Conservation (phyloP, 495 filamentous ascomycete species). For the Neurospora africana region DNA sequence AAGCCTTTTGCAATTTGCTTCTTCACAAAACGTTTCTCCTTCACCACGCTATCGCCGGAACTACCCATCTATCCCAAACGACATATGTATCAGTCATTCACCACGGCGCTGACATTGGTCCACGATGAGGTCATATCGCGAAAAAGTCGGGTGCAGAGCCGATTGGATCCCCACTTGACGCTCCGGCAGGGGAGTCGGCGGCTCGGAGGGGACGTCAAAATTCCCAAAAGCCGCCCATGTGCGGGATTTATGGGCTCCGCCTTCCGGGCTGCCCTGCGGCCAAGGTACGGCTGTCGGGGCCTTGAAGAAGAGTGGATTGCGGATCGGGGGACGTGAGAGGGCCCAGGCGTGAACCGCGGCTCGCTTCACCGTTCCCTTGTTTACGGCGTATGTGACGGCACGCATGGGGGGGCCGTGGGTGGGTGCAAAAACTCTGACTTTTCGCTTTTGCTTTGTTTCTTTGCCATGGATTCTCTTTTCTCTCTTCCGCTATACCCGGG, state of each 20-base stretch:
- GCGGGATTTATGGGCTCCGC: neutral
- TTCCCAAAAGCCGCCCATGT: neutral
- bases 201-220: neutral
- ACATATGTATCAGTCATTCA: no score
- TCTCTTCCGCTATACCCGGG: neutral
- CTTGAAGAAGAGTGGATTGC: neutral
- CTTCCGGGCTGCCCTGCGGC: neutral
- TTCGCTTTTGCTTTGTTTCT: neutral
- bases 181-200: neutral
- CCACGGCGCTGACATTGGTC: neutral
- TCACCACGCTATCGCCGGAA: neutral
- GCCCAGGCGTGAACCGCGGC: neutral
- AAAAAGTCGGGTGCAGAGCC: slow-evolving; percentile 1
- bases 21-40: neutral
- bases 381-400: neutral
- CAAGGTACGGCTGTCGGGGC: neutral
- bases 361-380: neutral
- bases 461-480: neutral
- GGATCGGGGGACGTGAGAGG: neutral
- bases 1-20: neutral
- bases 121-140: slow-evolving; percentile 16
- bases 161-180: slow-evolving; percentile 1
- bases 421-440: neutral
- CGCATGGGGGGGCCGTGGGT: neutral
- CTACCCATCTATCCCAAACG: neutral